phyloP scores from a whole-genome alignment of 169 alveolate species.

The Babesia bovis region DNA sequence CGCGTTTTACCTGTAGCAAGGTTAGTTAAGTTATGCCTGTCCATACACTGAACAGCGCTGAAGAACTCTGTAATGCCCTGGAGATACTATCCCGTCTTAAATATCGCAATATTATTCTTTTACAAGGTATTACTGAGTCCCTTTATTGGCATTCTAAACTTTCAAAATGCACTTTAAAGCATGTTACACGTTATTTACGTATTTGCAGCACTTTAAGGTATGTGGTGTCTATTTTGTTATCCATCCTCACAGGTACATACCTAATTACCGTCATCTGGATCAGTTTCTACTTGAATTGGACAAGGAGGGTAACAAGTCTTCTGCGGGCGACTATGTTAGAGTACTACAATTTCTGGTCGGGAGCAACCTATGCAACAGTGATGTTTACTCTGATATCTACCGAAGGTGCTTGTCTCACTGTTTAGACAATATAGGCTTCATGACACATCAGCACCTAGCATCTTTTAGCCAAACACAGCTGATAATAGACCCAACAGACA shows the following conservation, averaged over 20 bases:
- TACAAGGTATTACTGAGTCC: constrained; percentile 64
- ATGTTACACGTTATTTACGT: constrained; percentile 37
- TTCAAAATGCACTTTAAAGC: constrained; percentile 24
- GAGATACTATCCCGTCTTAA: constrained; percentile 43
- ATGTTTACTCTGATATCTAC: constrained; percentile 32
- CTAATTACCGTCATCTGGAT: constrained; percentile 36
- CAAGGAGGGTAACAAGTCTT: constrained; percentile 17
- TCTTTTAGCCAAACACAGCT: constrained; percentile 48
- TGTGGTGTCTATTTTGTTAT: not conserved
- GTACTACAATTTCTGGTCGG: constrained; percentile 51
- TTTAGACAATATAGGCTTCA: constrained; percentile 43
- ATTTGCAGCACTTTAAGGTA: constrained; percentile 44
- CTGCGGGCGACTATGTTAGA: constrained; percentile 55
- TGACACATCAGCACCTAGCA: constrained; percentile 54
- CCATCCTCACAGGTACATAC: constrained; percentile 28
- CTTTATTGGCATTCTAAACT: constrained; percentile 55
- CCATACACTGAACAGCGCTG: constrained; percentile 20
- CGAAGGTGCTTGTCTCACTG: constrained; percentile 31
- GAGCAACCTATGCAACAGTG: constrained; percentile 13
- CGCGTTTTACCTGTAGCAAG: constrained; percentile 23
- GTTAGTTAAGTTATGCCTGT: not conserved
- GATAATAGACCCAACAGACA: constrained; percentile 34
- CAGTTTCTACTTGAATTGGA: constrained; percentile 39
- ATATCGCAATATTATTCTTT: constrained; percentile 50
- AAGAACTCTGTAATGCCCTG: constrained; percentile 41